Evolutionary conservation across 2,329 filamentous ascomycete genomes (phyloP).

Genomic region (Pseudogymnoascus sp.): DNA sequence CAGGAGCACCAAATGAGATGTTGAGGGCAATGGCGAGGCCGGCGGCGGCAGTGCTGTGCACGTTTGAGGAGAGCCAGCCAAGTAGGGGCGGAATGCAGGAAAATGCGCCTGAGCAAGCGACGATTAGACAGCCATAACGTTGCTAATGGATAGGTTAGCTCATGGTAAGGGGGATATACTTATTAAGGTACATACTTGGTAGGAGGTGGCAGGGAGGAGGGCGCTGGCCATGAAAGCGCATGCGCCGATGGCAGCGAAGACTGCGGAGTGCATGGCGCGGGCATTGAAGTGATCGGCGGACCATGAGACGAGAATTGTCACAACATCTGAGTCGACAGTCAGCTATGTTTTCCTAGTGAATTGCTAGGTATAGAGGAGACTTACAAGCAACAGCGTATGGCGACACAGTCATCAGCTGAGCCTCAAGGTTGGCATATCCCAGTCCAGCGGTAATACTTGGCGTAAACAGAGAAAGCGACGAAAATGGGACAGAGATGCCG

Average conservation of each 20-base stretch:
- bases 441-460: constrained; percentile 56
- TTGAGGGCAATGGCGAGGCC: not conserved
- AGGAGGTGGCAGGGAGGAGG: not conserved
- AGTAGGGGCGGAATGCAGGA: not conserved
- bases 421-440: constrained; percentile 45
- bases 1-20: not conserved
- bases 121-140: not conserved
- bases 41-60: not conserved
- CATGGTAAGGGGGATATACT: not conserved
- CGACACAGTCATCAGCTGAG: constrained; percentile 59
- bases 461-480: constrained; percentile 26
- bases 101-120: not conserved
- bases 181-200: not conserved
- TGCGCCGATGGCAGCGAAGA: constrained; percentile 42
- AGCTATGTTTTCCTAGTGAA: not conserved
- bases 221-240: constrained; percentile 43
- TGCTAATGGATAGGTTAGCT: not conserved
- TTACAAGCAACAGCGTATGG: constrained; percentile 53
- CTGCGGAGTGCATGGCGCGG: constrained; percentile 43
- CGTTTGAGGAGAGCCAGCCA: not conserved
- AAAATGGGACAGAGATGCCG: not conserved
- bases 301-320: constrained; percentile 44
- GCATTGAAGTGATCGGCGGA: constrained; percentile 56
- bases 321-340: constrained; percentile 24
- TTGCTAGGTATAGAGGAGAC: not conserved